Evolutionary conservation across 1,284 basidiomycete species (phyloP).

Genomic region (Rhodotorula sp.): DNA sequence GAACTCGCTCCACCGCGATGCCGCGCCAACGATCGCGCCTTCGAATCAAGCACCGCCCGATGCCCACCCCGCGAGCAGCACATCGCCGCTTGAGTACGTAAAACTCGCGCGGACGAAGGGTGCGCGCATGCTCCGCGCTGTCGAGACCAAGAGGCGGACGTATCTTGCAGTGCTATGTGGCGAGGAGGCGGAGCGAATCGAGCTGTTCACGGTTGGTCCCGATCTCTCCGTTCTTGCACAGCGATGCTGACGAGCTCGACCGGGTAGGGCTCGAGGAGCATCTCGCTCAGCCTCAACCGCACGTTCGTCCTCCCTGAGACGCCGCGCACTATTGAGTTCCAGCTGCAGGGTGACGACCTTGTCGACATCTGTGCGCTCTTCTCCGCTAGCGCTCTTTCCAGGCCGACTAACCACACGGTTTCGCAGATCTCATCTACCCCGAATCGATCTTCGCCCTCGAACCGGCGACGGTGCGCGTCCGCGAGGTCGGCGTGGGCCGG

Average conservation of each 20-base stretch:
- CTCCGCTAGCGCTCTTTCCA: background rate
- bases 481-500: constrained; percentile 81
- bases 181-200: constrained; percentile 88
- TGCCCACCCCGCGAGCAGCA: constrained; percentile 17
- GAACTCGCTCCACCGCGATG: background rate
- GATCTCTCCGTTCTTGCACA: constrained; percentile 54
- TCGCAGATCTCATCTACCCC: constrained; percentile 65
- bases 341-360: constrained; percentile 85
- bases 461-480: constrained; percentile 83
- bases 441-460: constrained; percentile 86
- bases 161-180: constrained; percentile 82
- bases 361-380: constrained; percentile 61
- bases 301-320: constrained; percentile 87
- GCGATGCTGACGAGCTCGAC: background rate
- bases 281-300: constrained; percentile 54
- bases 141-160: constrained; percentile 84
- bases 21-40: constrained; percentile 3
- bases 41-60: constrained; percentile 25
- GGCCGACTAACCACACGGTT: too few relatives aligned
- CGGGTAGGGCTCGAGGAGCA: constrained; percentile 44
- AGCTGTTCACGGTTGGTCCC: constrained; percentile 68
- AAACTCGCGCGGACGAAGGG: constrained; percentile 87
- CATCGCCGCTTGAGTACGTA: constrained; percentile 68
- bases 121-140: constrained; percentile 73
- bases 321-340: constrained; percentile 74